phyloP scores from a whole-genome alignment of 2,329 filamentous ascomycete genomes.

The Moelleriella libera region DNA sequence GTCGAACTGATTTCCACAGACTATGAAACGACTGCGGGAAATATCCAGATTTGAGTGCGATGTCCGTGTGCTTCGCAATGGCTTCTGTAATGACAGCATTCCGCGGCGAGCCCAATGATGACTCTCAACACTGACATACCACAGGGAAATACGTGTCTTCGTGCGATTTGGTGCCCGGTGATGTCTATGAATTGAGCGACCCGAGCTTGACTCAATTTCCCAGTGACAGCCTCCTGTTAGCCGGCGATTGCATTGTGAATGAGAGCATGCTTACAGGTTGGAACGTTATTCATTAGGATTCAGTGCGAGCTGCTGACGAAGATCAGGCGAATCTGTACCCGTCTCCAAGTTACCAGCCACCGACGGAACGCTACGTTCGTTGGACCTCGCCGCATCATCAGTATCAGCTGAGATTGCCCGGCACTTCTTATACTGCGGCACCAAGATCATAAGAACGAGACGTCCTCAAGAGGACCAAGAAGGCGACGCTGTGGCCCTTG shows the following conservation, averaged over 20 bases:
- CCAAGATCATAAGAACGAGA: slow-evolving; percentile 83
- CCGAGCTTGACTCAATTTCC: slow-evolving; percentile 79
- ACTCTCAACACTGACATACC: neutral
- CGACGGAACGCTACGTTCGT: slow-evolving; percentile 59
- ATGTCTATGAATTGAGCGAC: slow-evolving; percentile 94
- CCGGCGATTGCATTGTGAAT: slow-evolving; percentile 95
- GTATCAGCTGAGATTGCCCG: slow-evolving; percentile 72
- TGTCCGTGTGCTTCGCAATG: slow-evolving; percentile 80
- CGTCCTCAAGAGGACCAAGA: slow-evolving; percentile 75
- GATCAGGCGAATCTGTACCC: slow-evolving; percentile 76
- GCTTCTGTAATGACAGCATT: slow-evolving; percentile 56
- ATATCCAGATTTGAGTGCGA: slow-evolving; percentile 94
- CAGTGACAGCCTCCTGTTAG: slow-evolving; percentile 79
- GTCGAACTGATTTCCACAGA: slow-evolving; percentile 27
- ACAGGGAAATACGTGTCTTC: slow-evolving; percentile 73
- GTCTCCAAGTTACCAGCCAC: slow-evolving; percentile 83
- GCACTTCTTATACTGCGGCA: slow-evolving; percentile 88
- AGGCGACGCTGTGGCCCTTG: slow-evolving; percentile 80
- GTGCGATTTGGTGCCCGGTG: slow-evolving; percentile 80
- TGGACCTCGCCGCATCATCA: slow-evolving; percentile 70
- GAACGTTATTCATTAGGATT: slow-evolving; percentile 13
- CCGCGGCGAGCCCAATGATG: too few species aligned
- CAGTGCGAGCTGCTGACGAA: slow-evolving; percentile 3
- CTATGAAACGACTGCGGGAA: slow-evolving; percentile 79
- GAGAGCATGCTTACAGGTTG: slow-evolving; percentile 89